A percentile compares a stretch with the other conserved stretches of the same genome.
Conservation (phyloP, 2,329 filamentous ascomycete species). For the Metarhizium guizhouense region DNA sequence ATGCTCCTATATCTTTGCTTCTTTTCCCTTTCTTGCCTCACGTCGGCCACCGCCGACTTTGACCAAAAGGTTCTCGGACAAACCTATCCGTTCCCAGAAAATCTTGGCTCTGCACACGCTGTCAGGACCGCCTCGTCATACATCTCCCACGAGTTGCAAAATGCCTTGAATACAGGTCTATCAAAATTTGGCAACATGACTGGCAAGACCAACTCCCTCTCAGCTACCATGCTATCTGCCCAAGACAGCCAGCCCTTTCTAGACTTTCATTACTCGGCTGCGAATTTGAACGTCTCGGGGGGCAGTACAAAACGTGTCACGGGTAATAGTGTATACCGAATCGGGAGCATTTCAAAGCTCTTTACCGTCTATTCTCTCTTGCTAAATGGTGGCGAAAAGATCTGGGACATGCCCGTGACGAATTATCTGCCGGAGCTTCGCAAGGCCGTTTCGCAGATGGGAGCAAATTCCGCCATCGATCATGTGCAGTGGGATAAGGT, state of each 20-base stretch:
- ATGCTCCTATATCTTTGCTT: too few relatives aligned
- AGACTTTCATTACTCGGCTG: constrained; percentile 8
- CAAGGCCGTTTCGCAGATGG: background rate
- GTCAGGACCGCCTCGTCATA: background rate
- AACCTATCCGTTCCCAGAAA: background rate
- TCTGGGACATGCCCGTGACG: constrained; percentile 17
- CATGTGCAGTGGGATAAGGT: constrained; percentile 10
- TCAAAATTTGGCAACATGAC: constrained; percentile 4
- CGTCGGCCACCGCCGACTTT: background rate
- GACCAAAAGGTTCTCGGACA: background rate
- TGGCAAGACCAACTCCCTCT: constrained; percentile 8
- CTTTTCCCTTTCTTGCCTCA: background rate
- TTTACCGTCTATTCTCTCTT: constrained; percentile 17
- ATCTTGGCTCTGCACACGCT: background rate
- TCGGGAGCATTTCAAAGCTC: constrained; percentile 10
- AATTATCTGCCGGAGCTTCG: constrained; percentile 16
- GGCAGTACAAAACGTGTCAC: constrained; percentile 5
- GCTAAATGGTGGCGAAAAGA: constrained; percentile 10
- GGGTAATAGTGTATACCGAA: constrained; percentile 1
- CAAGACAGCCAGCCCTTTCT: constrained; percentile 2
- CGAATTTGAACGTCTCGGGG: constrained; percentile 7
- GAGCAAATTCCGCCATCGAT: background rate
- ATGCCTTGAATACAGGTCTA: background rate
- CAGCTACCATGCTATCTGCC: constrained; percentile 5
- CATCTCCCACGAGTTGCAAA: constrained; percentile 2